Percentiles rank a stretch among this genome's conserved stretches.
These are phyloP conservation scores for Clathrospora elynae DNA, from an alignment of 2,329 filamentous ascomycete genomes.

Conservation along the genomic window DNA sequence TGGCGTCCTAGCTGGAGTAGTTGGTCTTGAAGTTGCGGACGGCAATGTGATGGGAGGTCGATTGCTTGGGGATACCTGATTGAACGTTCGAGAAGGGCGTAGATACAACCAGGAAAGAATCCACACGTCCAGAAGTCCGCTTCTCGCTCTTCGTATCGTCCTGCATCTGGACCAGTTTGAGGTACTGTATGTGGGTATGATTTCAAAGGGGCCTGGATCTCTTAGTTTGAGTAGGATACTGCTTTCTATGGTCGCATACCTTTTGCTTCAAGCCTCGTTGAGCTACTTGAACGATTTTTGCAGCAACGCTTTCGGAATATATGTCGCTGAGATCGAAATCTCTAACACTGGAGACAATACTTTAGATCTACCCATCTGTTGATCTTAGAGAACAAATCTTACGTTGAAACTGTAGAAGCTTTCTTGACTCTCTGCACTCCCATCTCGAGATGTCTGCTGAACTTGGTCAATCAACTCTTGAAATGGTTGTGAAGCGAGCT, in stretches of 20 bases:
- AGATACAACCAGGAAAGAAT: constrained; percentile 46
- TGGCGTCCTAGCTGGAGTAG: constrained; percentile 37
- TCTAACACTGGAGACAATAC: constrained; percentile 22
- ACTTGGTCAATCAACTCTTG: too few relatives aligned
- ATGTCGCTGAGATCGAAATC: constrained; percentile 35
- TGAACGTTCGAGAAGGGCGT: constrained; percentile 39
- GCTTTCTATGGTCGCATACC: constrained; percentile 11
- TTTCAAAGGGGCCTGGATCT: constrained; percentile 29
- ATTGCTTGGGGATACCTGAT: constrained; percentile 38
- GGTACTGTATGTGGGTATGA: constrained; percentile 44
- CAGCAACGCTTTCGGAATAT: constrained; percentile 37
- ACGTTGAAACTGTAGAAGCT: constrained; percentile 13
- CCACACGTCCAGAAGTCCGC: constrained; percentile 47
- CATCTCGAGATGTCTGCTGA: too few relatives aligned
- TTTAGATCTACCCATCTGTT: not conserved
- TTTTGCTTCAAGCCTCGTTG: constrained; percentile 33
- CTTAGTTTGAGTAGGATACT: not conserved
- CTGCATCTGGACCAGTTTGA: constrained; percentile 30
- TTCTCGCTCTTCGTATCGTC: constrained; percentile 43
- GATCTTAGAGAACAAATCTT: not conserved
- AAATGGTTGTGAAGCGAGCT: not conserved
- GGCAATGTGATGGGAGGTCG: constrained; percentile 22
- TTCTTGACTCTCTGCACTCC: constrained; percentile 1
- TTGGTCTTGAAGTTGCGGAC: constrained; percentile 28
- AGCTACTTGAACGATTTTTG: constrained; percentile 44